Evolutionary conservation across 306 rosid species (phyloP), one percentile per base, ranked within the genome.

Genomic region (Dryas octopetala): DNA sequence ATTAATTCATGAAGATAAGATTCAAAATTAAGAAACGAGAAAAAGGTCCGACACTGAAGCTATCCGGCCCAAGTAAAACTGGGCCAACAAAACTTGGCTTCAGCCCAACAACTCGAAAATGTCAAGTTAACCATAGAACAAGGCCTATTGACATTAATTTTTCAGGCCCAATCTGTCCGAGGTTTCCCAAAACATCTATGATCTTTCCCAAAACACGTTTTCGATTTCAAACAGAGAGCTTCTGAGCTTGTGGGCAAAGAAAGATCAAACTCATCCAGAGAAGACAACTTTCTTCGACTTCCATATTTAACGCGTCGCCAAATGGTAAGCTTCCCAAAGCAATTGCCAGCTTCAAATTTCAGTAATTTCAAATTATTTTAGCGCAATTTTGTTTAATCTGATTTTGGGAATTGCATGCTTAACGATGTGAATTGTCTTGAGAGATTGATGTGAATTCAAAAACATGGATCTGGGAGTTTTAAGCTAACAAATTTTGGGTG

Each of bases 321-420:
- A 60, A 73, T 73, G 76, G 76, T 73, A 15, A 46, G 68, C 76
- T 41, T 16, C 49, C 41, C 68, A 63, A 32, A 32, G 66, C 48
- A 63, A 65, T 45, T 16, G 8, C 53, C 14, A 4, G 32, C 53
- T 44, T 12, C 44, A 63, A 65, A 7, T 46, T 59, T 49, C 46
- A 6, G 5, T 59, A 15, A 14, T 58, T 15, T 1, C 32, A 9
- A 14, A 3, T 41, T 43, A 13, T 3, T 28, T 71, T 23, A 1
- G 38, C 38, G 3, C 76, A 57, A 7, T 45, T 4, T 7, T 44
- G 65, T 46, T 23, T 44, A 12, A 55, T 71, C 65, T 19, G 32
- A 44, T 19, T 16, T 32, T 9, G 47, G 16, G 50, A 70, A 57
- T 26, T 58, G 66, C 44, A 14, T 57, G 4, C 23, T 43, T 19